These are phyloP conservation scores for Ceratobasidium sp. DNA, from an alignment of 1,284 basidiomycete species.

Conservation along the genomic window DNA sequence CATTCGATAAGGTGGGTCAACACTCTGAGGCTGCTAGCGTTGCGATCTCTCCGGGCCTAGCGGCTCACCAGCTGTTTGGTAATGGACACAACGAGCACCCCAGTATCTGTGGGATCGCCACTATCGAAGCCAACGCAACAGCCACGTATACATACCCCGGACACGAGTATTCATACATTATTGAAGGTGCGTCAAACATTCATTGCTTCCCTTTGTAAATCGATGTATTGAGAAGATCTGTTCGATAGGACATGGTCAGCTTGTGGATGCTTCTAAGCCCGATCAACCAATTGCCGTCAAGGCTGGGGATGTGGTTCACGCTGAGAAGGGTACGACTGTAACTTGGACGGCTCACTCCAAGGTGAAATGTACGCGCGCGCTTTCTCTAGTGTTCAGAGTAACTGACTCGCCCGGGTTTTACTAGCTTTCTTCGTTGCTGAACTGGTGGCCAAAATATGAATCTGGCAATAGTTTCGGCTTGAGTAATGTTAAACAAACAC, in stretches of 20 bases:
- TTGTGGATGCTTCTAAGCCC: background rate
- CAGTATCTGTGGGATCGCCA: background rate
- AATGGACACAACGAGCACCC: background rate
- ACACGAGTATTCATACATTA: background rate
- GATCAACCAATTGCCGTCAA: background rate
- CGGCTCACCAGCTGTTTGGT: background rate
- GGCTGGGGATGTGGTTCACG: background rate
- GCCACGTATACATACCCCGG: background rate
- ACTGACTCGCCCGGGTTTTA: no score
- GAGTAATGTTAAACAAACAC: no score
- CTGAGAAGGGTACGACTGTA: background rate
- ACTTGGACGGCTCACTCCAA: background rate
- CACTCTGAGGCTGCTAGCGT: background rate
- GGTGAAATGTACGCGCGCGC: background rate
- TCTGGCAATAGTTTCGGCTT: no score
- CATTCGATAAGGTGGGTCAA: background rate
- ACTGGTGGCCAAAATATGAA: no score
- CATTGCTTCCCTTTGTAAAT: background rate
- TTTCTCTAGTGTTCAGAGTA: no score
- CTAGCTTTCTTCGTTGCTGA: no score
- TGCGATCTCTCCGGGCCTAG: no score
- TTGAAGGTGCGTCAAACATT: background rate
- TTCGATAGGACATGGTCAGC: background rate
- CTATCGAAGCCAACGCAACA: background rate
- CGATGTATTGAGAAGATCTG: background rate